Conservation (phyloP, 2,329 filamentous ascomycete species). For the Claviceps capensis region DNA sequence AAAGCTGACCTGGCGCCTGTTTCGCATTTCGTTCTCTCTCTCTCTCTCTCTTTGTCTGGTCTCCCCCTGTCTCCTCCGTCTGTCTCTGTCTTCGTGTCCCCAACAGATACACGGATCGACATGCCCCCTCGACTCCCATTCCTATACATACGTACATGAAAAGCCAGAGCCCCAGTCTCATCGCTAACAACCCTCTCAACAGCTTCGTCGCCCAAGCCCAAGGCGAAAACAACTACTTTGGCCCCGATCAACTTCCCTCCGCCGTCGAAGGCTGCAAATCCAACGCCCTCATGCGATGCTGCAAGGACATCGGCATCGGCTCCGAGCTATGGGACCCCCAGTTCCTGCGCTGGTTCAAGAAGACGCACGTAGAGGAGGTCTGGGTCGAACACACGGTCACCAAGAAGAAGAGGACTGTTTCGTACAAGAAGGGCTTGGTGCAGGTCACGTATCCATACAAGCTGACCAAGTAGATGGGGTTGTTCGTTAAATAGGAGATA, state of each 20-base stretch:
- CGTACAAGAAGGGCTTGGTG: conserved; percentile 66
- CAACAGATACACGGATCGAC: too few relatives aligned
- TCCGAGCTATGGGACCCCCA: conserved; percentile 94
- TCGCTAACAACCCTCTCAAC: background rate
- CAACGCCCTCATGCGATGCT: conserved; percentile 94
- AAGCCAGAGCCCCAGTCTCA: too few relatives aligned
- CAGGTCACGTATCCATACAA: conserved; percentile 51
- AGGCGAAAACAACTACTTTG: conserved; percentile 91
- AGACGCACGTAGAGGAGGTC: conserved; percentile 58
- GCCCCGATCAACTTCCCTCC: conserved; percentile 77
- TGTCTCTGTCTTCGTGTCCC: background rate
- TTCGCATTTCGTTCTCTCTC: background rate
- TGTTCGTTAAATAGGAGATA: too few relatives aligned
- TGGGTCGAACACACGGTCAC: conserved; percentile 81
- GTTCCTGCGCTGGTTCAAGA: conserved; percentile 75
- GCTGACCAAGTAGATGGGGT: conserved; percentile 10
- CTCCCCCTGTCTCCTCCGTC: background rate
- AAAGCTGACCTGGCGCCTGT: too few relatives aligned
- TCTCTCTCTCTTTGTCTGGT: background rate
- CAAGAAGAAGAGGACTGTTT: conserved; percentile 85
- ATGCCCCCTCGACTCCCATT: background rate
- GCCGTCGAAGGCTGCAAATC: conserved; percentile 96
- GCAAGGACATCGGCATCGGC: conserved; percentile 91
- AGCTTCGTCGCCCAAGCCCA: conserved; percentile 87
- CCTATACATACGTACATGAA: background rate